Evolutionary conservation across 2,329 filamentous ascomycete genomes (phyloP).

Genomic region (Fusarium decemcellulare): DNA sequence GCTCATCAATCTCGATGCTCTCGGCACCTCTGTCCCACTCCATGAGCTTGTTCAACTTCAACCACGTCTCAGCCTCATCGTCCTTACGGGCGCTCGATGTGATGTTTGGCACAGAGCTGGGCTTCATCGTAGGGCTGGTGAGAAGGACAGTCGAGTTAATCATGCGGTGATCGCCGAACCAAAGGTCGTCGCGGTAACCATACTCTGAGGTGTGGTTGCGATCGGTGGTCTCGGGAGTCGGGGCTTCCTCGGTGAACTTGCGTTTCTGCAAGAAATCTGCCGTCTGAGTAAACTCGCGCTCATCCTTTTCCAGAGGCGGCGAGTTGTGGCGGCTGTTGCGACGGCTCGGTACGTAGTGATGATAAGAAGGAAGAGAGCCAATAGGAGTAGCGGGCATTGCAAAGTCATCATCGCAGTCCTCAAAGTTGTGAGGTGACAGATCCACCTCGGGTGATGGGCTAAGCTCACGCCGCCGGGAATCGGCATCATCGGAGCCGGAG

Average conservation of each 20-base stretch:
- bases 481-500: slow-evolving; percentile 77
- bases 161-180: slow-evolving; percentile 65
- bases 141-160: slow-evolving; percentile 59
- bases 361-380: slow-evolving; percentile 72
- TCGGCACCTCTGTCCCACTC: slow-evolving; percentile 83
- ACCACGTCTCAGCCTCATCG: slow-evolving; percentile 56
- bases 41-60: slow-evolving; percentile 58
- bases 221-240: slow-evolving; percentile 49
- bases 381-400: slow-evolving; percentile 73
- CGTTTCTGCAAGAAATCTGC: slow-evolving; percentile 85
- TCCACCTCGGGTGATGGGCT: slow-evolving; percentile 96
- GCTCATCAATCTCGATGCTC: slow-evolving; percentile 91
- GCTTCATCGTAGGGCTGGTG: slow-evolving; percentile 68
- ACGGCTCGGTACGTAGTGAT: slow-evolving; percentile 54
- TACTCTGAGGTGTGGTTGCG: slow-evolving; percentile 51
- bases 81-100: slow-evolving; percentile 52
- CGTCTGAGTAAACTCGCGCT: slow-evolving; percentile 97
- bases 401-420: slow-evolving; percentile 76
- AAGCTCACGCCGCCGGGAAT: slow-evolving; percentile 77
- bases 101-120: slow-evolving; percentile 44
- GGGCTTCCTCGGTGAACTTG: slow-evolving; percentile 65
- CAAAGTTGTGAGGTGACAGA: slow-evolving; percentile 87
- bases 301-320: slow-evolving; percentile 92
- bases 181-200: slow-evolving; percentile 62
- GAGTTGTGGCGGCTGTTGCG: slow-evolving; percentile 76